Base-by-base conservation (phyloP, 139 green algal genomes). In the Gonium pectorale region DNA sequence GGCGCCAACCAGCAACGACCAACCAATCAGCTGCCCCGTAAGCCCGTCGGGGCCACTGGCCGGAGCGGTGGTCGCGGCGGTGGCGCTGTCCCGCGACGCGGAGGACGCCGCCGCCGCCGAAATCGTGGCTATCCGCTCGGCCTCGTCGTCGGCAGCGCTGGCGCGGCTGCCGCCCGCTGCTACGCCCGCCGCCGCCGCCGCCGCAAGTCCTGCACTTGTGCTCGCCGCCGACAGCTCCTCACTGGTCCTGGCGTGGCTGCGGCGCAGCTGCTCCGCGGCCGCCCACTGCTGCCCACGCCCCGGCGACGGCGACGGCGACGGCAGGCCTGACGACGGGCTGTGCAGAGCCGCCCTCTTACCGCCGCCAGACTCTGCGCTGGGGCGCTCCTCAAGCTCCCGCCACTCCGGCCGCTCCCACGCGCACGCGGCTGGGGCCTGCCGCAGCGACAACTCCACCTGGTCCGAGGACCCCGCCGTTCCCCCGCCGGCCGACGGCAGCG, bases 91-190 rank as follows among this genome's bases (percentile, higher is more conserved):
- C 60, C 5, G 5, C 29, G 60, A 29, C 29, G 60, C 60, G 29
- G 13, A 29, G 29, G 60, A 8, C 54, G 54, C 64, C 19, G 64
- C 64, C 67, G 21, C 19, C 31, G 56, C 15, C 56, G 56, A 64
- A 64, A 21, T 9, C 64, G 37, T 5, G 13, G 67, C 9, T n/a
- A n/a, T n/a, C n/a, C n/a, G n/a, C 29, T 33, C 21, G 24, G 67
- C 38, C 27, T 52, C 67, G 67, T 74, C 26, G 41, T 74, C 26
- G 67, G 6, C 24, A 33, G 40, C 54, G 67, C 17, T 74, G 67
- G 52, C 54, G 67, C 67, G 52, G 67, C 17, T 74, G 67, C 54
- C 54, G 67, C 67, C 35, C 40, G 22, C 56, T 64, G 38, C 67
- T 24, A 21, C 41, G 2, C 40, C 67, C 21, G 26, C 67, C 27